Percentiles rank a stretch among this genome's conserved stretches.
Conservation (phyloP, 2,329 filamentous ascomycete species). For the Zasmidium angulare region DNA sequence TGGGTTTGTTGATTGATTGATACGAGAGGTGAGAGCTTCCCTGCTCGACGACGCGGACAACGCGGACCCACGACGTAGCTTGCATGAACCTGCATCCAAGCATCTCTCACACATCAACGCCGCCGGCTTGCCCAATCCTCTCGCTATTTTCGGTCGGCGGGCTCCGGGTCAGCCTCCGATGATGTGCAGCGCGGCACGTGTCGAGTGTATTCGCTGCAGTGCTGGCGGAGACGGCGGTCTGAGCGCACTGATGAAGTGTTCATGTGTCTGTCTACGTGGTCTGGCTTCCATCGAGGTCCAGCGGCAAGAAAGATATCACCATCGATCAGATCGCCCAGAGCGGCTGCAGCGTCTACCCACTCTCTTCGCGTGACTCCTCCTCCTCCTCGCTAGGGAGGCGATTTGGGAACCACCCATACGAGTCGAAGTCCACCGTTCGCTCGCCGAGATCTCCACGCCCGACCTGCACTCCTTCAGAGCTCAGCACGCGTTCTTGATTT, state of each 20-base stretch:
- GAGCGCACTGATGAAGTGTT: background rate
- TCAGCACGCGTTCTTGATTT: conserved; percentile 48
- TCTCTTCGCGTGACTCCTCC: conserved; percentile 20
- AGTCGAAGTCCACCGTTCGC: conserved; percentile 45
- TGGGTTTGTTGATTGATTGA: background rate
- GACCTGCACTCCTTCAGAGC: conserved; percentile 50
- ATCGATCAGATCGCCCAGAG: background rate
- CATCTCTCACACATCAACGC: background rate
- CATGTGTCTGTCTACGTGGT: background rate
- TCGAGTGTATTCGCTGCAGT: background rate
- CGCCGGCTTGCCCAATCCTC: background rate
- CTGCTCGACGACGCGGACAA: background rate
- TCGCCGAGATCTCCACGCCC: conserved; percentile 48
- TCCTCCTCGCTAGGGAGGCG: conserved; percentile 33
- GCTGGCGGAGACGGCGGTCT: background rate
- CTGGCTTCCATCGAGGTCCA: background rate
- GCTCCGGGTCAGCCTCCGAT: background rate
- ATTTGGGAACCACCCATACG: conserved; percentile 51
- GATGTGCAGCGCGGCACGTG: background rate
- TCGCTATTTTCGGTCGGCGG: background rate
- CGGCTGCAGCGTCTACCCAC: background rate
- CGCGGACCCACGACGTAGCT: background rate
- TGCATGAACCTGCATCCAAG: background rate
- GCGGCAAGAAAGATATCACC: background rate
- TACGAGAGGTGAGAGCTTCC: background rate